These are phyloP conservation scores for Alternaria longipes DNA, from an alignment of 2,329 filamentous ascomycete genomes.

Conservation along the genomic window DNA sequence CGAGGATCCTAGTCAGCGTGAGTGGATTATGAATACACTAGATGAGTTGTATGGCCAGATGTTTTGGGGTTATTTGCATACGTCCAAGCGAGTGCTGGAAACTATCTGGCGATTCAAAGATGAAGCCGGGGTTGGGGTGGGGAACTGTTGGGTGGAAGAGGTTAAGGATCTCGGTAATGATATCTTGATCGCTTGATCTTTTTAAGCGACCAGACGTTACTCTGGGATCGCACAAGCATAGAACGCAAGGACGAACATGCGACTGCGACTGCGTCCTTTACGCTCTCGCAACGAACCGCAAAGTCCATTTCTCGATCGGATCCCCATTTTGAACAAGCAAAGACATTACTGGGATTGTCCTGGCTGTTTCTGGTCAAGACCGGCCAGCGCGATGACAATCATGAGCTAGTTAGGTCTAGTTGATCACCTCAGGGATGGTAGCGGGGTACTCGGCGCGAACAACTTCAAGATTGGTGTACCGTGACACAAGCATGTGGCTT, in stretches of 20 bases:
- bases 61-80: slow-evolving; percentile 52
- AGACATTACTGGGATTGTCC: not conserved
- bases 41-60: slow-evolving; percentile 46
- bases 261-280: not conserved
- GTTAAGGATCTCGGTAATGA: slow-evolving; percentile 45
- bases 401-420: not conserved
- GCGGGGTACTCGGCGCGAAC: slow-evolving; percentile 1
- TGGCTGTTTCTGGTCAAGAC: not conserved
- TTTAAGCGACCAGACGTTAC: not conserved
- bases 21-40: slow-evolving; percentile 62
- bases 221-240: not conserved
- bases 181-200: slow-evolving; percentile 44
- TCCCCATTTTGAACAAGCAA: not conserved
- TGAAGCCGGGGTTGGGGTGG: slow-evolving; percentile 26
- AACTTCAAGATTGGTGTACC: not conserved
- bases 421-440: not conserved
- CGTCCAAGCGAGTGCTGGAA: slow-evolving; percentile 46
- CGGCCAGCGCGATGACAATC: not conserved
- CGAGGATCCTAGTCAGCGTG: slow-evolving; percentile 57
- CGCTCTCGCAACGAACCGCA: not conserved
- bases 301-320: too few relatives aligned
- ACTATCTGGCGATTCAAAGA: slow-evolving; percentile 48
- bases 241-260: not conserved
- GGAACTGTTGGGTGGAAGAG: slow-evolving; percentile 48
- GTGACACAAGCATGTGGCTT: not conserved